Conservation (phyloP, 352 stramenopile genomes). For the Peronosclerospora sorghi region DNA sequence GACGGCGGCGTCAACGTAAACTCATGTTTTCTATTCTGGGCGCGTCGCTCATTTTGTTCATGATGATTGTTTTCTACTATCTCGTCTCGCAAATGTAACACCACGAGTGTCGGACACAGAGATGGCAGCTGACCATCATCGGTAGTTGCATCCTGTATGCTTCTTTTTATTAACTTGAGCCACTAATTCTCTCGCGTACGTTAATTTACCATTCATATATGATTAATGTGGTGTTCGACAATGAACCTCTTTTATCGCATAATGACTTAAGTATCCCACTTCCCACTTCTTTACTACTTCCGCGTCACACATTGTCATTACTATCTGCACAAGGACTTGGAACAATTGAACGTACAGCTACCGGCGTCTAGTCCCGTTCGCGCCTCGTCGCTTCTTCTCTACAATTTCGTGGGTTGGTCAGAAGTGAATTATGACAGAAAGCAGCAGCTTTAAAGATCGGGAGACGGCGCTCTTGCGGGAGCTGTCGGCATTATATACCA, state of each 20-base stretch:
- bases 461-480: constrained; percentile 57
- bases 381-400: constrained; percentile 16
- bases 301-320: no score
- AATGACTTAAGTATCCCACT: background rate
- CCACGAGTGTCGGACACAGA: background rate
- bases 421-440: constrained; percentile 6
- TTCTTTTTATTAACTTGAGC: background rate
- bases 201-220: no score
- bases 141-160: constrained; percentile 10
- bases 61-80: constrained; percentile 77
- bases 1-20: constrained; percentile 46
- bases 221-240: no score
- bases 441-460: constrained; percentile 47
- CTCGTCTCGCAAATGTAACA: constrained; percentile 48
- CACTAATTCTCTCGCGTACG: no score
- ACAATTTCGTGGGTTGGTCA: background rate
- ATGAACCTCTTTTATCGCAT: constrained; percentile 1
- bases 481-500: constrained; percentile 65
- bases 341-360: background rate
- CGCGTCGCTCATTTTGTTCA: constrained; percentile 50
- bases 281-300: background rate
- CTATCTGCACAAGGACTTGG: background rate
- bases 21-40: constrained; percentile 60
- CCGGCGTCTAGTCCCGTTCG: constrained; percentile 12
- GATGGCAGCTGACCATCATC: background rate